phyloP scores from a whole-genome alignment of 441 rosid species.

The Kokia cookei region DNA sequence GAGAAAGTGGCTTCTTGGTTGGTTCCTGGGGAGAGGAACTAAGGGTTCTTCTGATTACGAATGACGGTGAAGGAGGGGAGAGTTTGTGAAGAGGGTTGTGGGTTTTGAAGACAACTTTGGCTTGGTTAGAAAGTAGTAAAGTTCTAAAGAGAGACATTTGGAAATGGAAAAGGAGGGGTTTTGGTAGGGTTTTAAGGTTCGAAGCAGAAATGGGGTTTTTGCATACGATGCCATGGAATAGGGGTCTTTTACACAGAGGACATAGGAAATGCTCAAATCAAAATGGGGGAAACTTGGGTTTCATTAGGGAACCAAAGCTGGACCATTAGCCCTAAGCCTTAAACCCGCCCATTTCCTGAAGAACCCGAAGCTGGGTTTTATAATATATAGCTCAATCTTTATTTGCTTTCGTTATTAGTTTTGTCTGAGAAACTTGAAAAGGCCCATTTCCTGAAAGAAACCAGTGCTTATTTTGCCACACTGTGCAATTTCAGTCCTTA shows the following conservation, averaged over 20 bases:
- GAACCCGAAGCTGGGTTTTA: neutral
- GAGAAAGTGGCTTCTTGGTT: conserved; percentile 28
- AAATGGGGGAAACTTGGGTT: neutral
- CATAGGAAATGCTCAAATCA: neutral
- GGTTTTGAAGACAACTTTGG: conserved; percentile 16
- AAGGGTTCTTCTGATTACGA: conserved; percentile 21
- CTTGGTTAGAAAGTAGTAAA: neutral
- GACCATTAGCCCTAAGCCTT: neutral
- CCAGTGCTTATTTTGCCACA: neutral
- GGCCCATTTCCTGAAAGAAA: neutral
- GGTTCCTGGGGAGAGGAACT: conserved; percentile 14
- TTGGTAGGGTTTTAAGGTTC: neutral
- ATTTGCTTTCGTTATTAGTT: no score
- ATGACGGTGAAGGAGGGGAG: neutral
- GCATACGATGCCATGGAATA: neutral
- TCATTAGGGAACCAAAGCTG: neutral
- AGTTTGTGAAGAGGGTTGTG: conserved; percentile 2
- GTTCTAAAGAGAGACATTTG: conserved; percentile 10
- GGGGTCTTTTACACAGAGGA: neutral
- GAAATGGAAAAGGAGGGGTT: neutral
- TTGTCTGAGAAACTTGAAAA: neutral
- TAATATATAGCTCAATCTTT: no score
- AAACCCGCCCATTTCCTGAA: neutral
- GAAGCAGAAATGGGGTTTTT: neutral
- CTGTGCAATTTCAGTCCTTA: neutral